Evolutionary conservation across 73 alveolate genomes (phyloP).

Genomic region (Loxodes magnus): DNA sequence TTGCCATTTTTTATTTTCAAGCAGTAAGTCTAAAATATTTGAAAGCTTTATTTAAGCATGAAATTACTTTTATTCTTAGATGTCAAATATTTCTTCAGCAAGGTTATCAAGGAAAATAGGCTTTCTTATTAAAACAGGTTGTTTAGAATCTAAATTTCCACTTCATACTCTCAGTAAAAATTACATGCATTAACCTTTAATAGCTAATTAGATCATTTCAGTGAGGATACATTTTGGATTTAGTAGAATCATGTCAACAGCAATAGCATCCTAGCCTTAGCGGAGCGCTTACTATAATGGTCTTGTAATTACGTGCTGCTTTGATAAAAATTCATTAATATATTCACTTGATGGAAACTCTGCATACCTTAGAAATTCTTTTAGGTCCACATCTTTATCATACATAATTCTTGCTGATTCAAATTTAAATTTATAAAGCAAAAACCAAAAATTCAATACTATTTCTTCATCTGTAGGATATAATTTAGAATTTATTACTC

Average conservation of each 20-base stretch:
- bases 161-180: slow-evolving; percentile 11
- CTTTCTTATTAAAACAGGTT: background rate
- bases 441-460: background rate
- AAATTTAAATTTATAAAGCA: background rate
- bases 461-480: background rate
- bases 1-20: background rate
- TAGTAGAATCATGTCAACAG: background rate
- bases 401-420: background rate
- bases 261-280: slow-evolving; percentile 7
- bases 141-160: background rate
- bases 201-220: slow-evolving; percentile 6
- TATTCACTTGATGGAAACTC: background rate
- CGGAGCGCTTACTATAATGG: background rate
- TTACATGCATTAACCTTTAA: background rate
- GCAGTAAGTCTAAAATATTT: background rate
- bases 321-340: background rate
- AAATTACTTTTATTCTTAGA: background rate
- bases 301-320: background rate
- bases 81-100: background rate
- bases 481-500: background rate
- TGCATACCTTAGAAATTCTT: no score
- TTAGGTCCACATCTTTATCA: background rate
- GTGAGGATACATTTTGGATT: background rate
- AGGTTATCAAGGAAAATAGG: background rate
- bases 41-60: background rate